Base-by-base conservation (phyloP, 257 asterid species). In the Coffea canephora region DNA sequence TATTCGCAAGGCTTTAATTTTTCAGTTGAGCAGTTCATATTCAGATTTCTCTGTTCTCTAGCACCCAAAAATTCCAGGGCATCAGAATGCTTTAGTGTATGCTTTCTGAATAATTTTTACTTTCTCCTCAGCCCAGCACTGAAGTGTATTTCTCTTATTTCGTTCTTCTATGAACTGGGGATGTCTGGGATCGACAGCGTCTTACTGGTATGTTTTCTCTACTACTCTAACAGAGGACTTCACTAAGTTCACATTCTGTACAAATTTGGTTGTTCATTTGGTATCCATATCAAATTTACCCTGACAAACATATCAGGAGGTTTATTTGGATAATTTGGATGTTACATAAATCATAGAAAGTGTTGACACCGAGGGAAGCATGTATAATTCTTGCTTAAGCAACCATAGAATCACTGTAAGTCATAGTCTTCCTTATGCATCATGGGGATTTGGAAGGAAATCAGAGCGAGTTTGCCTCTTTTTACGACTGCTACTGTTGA, bases 161-260 rank as follows among this genome's bases (percentile, higher is more conserved):
- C 92, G 76, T 95, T 95, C 97, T 95, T 95, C 92, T 91, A 93
- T 54, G 97, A 95, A 76, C 73, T 95, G 93, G 99, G 99, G 45
- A 91, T 92, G 90, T 89, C 98, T 36, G 97, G 98, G 61, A 90
- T 95, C 86, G 89, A 92, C 90, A 79, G 88, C n/a, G 91, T 90
- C 77, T 84, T 95, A 54, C 85, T 95, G 96, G 98, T 95, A 92
- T 25, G 86, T 64, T 65, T 80, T 77, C 86, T 34, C 41, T 25
- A 65, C 55, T 77, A 65, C 55, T 77, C 6, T 19, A 18, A 52
- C 10, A 55, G 48, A 71, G 43, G 71, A 34, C 19, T 27, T 34
- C 3, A 12, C 68, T 31, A 71, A 25, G 43, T 8, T 80, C 18
- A 50, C 8, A 39, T 46, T 50, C 71, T 52, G 1, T 39, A 2